These are phyloP conservation scores for Chrysochromulina tobinii DNA, from an alignment of 78 protist genomes.

Conservation along the genomic window DNA sequence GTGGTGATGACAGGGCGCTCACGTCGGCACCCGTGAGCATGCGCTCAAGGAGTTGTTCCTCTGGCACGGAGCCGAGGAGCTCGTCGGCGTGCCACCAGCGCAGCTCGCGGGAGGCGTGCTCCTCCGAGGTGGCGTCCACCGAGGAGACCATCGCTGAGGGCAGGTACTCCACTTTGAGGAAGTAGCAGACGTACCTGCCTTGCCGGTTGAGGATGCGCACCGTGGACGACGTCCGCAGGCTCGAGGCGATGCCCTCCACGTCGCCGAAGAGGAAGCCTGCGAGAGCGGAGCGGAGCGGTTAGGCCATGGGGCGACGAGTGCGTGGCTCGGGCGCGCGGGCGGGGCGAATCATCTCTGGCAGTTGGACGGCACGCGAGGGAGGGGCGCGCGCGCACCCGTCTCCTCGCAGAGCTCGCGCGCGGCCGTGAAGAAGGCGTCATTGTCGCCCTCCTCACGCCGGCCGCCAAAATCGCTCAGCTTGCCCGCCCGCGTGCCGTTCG, in stretches of 20 bases:
- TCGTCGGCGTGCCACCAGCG: slow-evolving; percentile 1
- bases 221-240: not conserved
- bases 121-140: not conserved
- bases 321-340: too few species aligned
- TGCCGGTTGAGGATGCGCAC: not conserved
- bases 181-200: not conserved
- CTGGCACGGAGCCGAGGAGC: not conserved
- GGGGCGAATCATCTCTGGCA: too few species aligned
- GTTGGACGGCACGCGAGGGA: too few species aligned
- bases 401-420: not conserved
- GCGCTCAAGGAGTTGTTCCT: not conserved
- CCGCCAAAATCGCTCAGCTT: not conserved
- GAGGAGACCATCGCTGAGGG: not conserved
- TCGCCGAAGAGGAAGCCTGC: not conserved
- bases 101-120: not conserved
- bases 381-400: not conserved
- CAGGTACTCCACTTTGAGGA: not conserved
- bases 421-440: not conserved
- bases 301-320: too few species aligned
- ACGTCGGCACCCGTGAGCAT: not conserved
- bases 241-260: not conserved
- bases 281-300: too few species aligned
- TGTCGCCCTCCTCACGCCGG: not conserved
- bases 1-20: too few species aligned
- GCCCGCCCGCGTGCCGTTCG: not conserved